Evolutionary conservation across 1,284 basidiomycete genomes (phyloP), one percentile per base, ranked within the genome.

Genomic region (Somion occarium): DNA sequence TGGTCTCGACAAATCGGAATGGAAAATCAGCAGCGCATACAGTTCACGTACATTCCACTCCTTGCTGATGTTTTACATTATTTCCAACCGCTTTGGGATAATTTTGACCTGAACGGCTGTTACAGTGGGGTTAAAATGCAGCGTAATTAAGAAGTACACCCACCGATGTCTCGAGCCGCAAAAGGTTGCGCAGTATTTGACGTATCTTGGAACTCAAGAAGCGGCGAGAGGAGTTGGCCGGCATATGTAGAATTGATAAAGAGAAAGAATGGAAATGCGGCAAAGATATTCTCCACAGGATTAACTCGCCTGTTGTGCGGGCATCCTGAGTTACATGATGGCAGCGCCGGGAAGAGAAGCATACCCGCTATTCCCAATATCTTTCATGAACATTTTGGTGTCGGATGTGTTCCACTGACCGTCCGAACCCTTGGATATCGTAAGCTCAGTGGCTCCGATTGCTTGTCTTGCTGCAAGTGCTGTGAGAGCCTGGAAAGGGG

Each of bases 281-380:
- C 69, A 52, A 72, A 80, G 5, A 82, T 61, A 2, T 68, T 66
- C 51, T 81, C 78, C 2, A 78, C 74, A 1, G 78, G 72, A 53
- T 74, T 79, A 5, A 62, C 56, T 11, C 62, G 58, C 18, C 61
- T 63, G 11, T 48, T 11, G n/a, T 9, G n/a, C 34, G 34, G 34
- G 9, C 11, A 9, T 9, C 9, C n/a, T 37, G 34, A 37, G 34
- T 37, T 9, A 9, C n/a, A 37, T 37, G 11, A 37, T 11, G 9
- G 9, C 34, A 37, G 9, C 34, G n/a, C n/a, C n/a, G n/a, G n/a
- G n/a, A n/a, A n/a, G n/a, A n/a, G n/a, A n/a, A 45, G 46, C 49
- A 3, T 30, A 61, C 59, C 50, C 41, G 22, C 27, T 42, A n/a
- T 24, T 48, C 4, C 61, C 63, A 1, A 64, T 50, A 46, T 62